Percentiles rank a stretch among this genome's conserved stretches.
These are phyloP conservation scores for Ustilago esculenta DNA, from an alignment of 1,284 basidiomycete species.

Conservation along the genomic window DNA sequence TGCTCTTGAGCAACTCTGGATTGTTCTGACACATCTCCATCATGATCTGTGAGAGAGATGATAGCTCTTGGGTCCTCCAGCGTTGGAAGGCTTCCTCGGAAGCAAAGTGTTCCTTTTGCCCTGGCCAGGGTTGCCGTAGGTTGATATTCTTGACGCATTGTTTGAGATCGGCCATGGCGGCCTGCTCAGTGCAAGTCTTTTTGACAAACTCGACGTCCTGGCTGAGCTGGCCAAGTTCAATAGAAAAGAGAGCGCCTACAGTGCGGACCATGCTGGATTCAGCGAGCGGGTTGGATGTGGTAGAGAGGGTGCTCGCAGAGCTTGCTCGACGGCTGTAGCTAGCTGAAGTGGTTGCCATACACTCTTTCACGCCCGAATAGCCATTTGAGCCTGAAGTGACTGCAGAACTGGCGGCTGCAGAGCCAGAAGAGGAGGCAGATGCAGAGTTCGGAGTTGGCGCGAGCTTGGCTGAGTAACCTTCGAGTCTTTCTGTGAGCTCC, in stretches of 20 bases:
- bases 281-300: slow-evolving; percentile 20
- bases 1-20: slow-evolving; percentile 84
- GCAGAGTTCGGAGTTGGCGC: slow-evolving; percentile 32
- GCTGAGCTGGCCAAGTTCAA: slow-evolving; percentile 76
- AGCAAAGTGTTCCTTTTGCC: slow-evolving; percentile 85
- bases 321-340: slow-evolving; percentile 40
- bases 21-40: slow-evolving; percentile 86
- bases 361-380: slow-evolving; percentile 15
- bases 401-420: neutral
- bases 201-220: slow-evolving; percentile 78
- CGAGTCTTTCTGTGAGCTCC: slow-evolving; percentile 81
- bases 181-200: slow-evolving; percentile 76
- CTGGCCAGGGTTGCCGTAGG: slow-evolving; percentile 83
- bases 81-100: slow-evolving; percentile 80
- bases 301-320: slow-evolving; percentile 33
- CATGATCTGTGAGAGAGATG: slow-evolving; percentile 86
- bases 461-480: slow-evolving; percentile 83
- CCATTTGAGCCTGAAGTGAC: slow-evolving; percentile 27
- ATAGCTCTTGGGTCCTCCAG: slow-evolving; percentile 85
- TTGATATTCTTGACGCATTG: slow-evolving; percentile 91
- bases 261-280: slow-evolving; percentile 68
- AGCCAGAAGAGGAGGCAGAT: neutral
- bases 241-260: slow-evolving; percentile 79
- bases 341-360: slow-evolving; percentile 19
- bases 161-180: slow-evolving; percentile 70